These are phyloP conservation scores for Peniophora sp. DNA, from an alignment of 1,284 basidiomycete species.

Conservation along the genomic window DNA sequence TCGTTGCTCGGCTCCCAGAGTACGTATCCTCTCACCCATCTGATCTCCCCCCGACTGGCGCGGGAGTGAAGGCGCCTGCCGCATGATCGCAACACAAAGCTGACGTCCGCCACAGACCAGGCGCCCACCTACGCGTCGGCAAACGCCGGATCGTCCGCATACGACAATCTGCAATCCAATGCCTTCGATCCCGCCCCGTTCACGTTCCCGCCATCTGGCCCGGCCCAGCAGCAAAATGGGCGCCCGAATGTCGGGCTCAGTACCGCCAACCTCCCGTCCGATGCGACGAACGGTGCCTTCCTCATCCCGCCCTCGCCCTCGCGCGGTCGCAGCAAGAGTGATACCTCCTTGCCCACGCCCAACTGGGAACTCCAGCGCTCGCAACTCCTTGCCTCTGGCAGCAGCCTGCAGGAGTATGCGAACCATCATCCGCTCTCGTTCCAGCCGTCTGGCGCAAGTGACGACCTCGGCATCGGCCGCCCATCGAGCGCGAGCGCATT, in stretches of 20 bases:
- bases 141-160: conserved; percentile 10
- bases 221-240: conserved; percentile 13
- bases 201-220: conserved; percentile 18
- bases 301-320: conserved; percentile 27
- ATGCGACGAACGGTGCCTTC: conserved; percentile 11
- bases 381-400: conserved; percentile 12
- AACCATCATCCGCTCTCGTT: conserved; percentile 43
- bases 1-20: conserved; percentile 40
- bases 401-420: conserved; percentile 9
- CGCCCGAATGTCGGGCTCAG: conserved; percentile 6
- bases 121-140: conserved; percentile 7
- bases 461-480: conserved; percentile 15
- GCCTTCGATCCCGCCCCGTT: conserved; percentile 20
- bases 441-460: conserved; percentile 6
- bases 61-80: background rate
- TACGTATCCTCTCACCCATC: conserved; percentile 20
- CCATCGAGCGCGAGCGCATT: conserved; percentile 22
- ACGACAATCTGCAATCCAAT: conserved; percentile 8
- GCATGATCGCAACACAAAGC: conserved; percentile 1
- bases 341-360: conserved; percentile 49
- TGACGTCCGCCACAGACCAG: conserved; percentile 1
- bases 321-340: conserved; percentile 51
- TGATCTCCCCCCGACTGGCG: background rate
- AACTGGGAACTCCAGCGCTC: conserved; percentile 34
- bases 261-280: background rate